Evolutionary conservation across 805 yeast species (phyloP).

Genomic region (Metschnikowia corniflorae): DNA sequence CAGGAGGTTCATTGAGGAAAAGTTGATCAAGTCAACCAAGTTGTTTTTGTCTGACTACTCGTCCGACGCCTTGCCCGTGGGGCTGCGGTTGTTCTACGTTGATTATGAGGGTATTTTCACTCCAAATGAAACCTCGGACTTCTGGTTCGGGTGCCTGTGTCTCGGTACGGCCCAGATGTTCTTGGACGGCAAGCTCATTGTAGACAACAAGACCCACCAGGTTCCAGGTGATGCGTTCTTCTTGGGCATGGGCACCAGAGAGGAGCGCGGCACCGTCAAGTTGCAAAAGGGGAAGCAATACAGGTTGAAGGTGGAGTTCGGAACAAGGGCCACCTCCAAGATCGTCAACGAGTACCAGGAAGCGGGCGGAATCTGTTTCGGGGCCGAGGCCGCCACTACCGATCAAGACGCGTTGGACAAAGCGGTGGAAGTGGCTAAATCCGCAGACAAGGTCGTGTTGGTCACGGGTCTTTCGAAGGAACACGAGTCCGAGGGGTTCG

Average conservation of each 20-base stretch:
- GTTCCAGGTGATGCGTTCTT: slow-evolving; percentile 48
- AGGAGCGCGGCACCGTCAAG: slow-evolving; percentile 37
- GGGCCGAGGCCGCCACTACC: slow-evolving; percentile 19
- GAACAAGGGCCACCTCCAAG: slow-evolving; percentile 42
- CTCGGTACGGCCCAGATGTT: slow-evolving; percentile 55
- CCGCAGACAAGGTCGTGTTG: slow-evolving; percentile 28
- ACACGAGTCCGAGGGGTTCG: slow-evolving; percentile 32
- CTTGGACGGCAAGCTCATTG: slow-evolving; percentile 48
- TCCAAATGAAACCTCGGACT: slow-evolving; percentile 48
- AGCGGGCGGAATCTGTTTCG: slow-evolving; percentile 28
- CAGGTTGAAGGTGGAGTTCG: slow-evolving; percentile 47
- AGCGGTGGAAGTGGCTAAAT: slow-evolving; percentile 26
- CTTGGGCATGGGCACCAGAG: slow-evolving; percentile 50
- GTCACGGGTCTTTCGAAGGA: slow-evolving; percentile 27
- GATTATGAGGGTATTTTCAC: slow-evolving; percentile 41
- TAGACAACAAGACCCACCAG: slow-evolving; percentile 56
- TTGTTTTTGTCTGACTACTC: slow-evolving; percentile 21
- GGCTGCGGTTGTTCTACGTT: slow-evolving; percentile 36
- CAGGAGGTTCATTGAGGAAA: slow-evolving; percentile 26
- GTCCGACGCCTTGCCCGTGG: slow-evolving; percentile 6
- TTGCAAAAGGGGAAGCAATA: slow-evolving; percentile 45
- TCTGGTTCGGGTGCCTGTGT: slow-evolving; percentile 50
- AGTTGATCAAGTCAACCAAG: slow-evolving; percentile 14
- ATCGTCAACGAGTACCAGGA: slow-evolving; percentile 15
- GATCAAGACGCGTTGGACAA: slow-evolving; percentile 23